These are phyloP conservation scores for Calonectria henricotiae DNA, from an alignment of 2,329 filamentous ascomycete species.

Conservation along the genomic window DNA sequence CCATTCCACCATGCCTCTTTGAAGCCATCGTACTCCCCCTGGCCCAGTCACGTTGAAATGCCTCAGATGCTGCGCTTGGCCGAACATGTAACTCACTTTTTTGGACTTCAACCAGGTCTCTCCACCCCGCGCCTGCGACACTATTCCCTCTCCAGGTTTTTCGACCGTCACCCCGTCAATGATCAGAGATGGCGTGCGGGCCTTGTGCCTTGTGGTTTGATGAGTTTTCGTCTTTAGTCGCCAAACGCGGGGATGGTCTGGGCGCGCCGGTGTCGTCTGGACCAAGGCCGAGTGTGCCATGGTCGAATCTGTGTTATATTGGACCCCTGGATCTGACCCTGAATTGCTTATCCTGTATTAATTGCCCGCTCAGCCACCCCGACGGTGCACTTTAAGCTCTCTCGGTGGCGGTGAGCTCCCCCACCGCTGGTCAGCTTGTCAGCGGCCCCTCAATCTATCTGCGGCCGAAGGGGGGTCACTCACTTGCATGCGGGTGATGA, in stretches of 20 bases:
- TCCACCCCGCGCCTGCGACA: constrained; percentile 20
- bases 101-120: constrained; percentile 3
- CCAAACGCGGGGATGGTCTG: constrained; percentile 52
- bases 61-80: constrained; percentile 36
- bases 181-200: constrained; percentile 33
- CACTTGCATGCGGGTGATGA: constrained; percentile 18
- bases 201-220: constrained; percentile 36
- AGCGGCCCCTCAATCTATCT: constrained; percentile 30
- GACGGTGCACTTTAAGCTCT: constrained; percentile 24
- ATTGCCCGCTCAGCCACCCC: constrained; percentile 33
- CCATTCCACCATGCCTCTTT: constrained; percentile 16
- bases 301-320: constrained; percentile 24
- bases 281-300: constrained; percentile 3
- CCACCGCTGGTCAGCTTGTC: constrained; percentile 36
- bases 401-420: constrained; percentile 32
- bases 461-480: constrained; percentile 13
- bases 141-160: constrained; percentile 20
- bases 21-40: constrained; percentile 16
- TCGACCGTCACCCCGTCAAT: constrained; percentile 22
- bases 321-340: constrained; percentile 31
- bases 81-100: constrained; percentile 28
- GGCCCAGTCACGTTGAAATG: constrained; percentile 29
- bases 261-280: constrained; percentile 22
- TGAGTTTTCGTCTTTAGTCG: constrained; percentile 37
- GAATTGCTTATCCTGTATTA: constrained; percentile 20